These are phyloP conservation scores for Pythium chondricola DNA, from an alignment of 352 stramenopile genomes.

Conservation along the genomic window DNA sequence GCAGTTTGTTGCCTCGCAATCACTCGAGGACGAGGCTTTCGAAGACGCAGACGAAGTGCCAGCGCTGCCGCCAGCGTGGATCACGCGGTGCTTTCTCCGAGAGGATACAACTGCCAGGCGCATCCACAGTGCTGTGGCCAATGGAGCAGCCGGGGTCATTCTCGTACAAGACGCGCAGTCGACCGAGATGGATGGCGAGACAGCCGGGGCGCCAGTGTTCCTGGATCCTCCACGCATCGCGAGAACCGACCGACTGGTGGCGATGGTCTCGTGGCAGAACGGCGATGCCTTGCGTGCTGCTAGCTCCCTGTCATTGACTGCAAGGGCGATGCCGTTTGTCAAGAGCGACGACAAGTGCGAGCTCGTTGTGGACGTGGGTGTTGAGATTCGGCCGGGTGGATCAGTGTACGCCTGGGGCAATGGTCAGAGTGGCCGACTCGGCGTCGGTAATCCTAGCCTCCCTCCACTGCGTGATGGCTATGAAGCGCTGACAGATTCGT, in stretches of 20 bases:
- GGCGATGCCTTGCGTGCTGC: conserved; percentile 22
- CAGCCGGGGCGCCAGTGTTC: conserved; percentile 1
- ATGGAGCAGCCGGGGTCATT: conserved; percentile 43
- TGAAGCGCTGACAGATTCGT: conserved; percentile 58
- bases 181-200: conserved; percentile 17
- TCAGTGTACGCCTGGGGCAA: conserved; percentile 64
- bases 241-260: conserved; percentile 17
- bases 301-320: conserved; percentile 17
- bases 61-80: conserved; percentile 11
- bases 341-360: conserved; percentile 24
- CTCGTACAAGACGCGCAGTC: conserved; percentile 32
- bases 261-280: conserved; percentile 28
- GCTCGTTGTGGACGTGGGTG: conserved; percentile 35
- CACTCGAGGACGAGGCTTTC: conserved; percentile 16
- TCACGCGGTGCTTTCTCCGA: conserved; percentile 44
- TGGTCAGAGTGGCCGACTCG: conserved; percentile 49
- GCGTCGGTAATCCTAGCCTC: conserved; percentile 26
- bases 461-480: conserved; percentile 47
- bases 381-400: conserved; percentile 41
- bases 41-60: conserved; percentile 4
- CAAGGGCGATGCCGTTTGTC: conserved; percentile 22
- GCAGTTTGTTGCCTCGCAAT: conserved; percentile 7
- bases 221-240: neutral
- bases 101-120: conserved; percentile 30
- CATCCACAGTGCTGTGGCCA: conserved; percentile 33